Evolutionary conservation across 495 filamentous ascomycete genomes (phyloP).

Genomic region (Polyplosphaeria fusca): DNA sequence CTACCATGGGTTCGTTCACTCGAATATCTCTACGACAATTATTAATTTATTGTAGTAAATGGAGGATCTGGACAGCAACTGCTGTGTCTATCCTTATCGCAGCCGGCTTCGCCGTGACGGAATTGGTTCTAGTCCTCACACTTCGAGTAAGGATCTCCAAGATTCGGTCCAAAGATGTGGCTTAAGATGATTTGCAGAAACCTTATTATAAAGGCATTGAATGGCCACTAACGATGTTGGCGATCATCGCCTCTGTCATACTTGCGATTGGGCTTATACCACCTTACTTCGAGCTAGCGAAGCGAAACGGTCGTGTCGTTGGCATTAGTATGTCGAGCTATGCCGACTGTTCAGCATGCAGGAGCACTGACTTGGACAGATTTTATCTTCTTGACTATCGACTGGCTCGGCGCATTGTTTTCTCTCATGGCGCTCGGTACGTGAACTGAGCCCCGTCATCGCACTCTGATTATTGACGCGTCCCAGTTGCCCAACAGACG

Average conservation of each 20-base stretch:
- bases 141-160: constrained; percentile 48
- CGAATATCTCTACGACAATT: too few species aligned
- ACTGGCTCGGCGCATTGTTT: constrained; percentile 71
- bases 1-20: constrained; percentile 55
- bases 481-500: constrained; percentile 60
- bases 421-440: constrained; percentile 59
- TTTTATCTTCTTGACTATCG: constrained; percentile 65
- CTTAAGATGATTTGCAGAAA: constrained; percentile 38
- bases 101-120: constrained; percentile 54
- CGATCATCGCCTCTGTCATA: constrained; percentile 58
- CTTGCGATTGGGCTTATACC: constrained; percentile 62
- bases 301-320: constrained; percentile 64
- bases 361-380: constrained; percentile 29
- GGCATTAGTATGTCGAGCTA: constrained; percentile 47
- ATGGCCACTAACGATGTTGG: constrained; percentile 60
- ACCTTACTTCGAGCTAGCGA: constrained; percentile 70
- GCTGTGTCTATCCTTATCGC: constrained; percentile 44
- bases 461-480: background rate
- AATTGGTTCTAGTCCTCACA: constrained; percentile 62
- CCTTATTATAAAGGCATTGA: constrained; percentile 51
- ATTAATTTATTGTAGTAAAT: constrained; percentile 48
- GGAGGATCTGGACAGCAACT: constrained; percentile 50
- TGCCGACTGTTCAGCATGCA: background rate
- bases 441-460: background rate
- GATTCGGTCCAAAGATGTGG: background rate